Base-by-base conservation (phyloP, 345 rosid species). In the Abelmoschus esculentus region DNA sequence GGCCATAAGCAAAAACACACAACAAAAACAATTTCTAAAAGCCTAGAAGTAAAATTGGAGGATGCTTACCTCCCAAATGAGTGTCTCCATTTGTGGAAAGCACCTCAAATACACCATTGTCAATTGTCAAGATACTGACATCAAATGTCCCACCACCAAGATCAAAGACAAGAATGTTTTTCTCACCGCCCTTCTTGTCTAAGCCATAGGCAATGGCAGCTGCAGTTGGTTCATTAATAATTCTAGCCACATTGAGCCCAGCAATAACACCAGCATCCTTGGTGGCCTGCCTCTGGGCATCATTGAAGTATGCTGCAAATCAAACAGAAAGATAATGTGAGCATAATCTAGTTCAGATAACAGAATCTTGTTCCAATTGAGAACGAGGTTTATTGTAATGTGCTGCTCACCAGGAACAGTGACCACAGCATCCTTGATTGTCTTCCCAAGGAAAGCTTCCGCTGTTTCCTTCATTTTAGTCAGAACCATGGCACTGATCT, bases 401-500 rank as follows among this genome's bases (percentile, higher is more conserved):
- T 5, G 19, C 22, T 38, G 81, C 85, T 80, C 17, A 92, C 98
- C 98, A 55, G 98, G 98, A 82, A 93, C 98, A 61, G 98, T 93
- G 75, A 93, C 97, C 52, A 93, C 98, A 9, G 97, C 98, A 74
- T 93, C 98, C 87, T 86, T 93, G 72, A 93, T 93, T 76, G 89
- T 90, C 88, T 93, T 93, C 15, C 98, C 98, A 70, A 93, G 93
- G 89, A 85, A 93, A 10, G 98, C 96, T 71, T 93, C 97, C 0
- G 98, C 98, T n/a, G 98, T 93, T 82, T 93, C 98, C 87, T 93
- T 93, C 98, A 93, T 93, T 85, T 93, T 93, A 8, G 65, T 85
- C 73, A 93, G 69, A 63, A 93, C 10, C 98, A 93, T 93, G 36
- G 98, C 98, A 66, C 98, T 93, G 70, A 93, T 67, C 80, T 93